Conservation (phyloP, 306 rosid genomes). For the Sicyos edulis region DNA sequence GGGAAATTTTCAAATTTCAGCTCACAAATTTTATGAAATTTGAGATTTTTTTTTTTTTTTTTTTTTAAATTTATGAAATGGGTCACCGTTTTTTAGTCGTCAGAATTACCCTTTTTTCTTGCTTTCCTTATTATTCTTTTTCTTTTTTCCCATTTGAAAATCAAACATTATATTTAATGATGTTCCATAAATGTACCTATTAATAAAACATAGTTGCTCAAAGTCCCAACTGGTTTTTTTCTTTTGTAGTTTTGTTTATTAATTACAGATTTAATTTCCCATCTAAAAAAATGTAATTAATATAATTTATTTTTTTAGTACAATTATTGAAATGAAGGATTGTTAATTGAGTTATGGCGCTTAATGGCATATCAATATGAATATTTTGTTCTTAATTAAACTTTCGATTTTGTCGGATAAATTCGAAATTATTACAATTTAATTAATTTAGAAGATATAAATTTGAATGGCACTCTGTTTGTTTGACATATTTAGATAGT, state of each 20-base stretch:
- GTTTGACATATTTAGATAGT: too few relatives aligned
- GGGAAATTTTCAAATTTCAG: neutral
- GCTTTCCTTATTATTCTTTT: neutral
- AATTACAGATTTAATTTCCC: too few relatives aligned
- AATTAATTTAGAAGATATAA: too few relatives aligned
- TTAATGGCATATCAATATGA: too few relatives aligned
- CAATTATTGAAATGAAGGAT: too few relatives aligned
- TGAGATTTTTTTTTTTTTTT: neutral
- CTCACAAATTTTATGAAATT: neutral
- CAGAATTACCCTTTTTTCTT: neutral
- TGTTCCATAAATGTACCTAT: neutral
- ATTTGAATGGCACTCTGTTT: too few relatives aligned
- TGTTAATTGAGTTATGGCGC: too few relatives aligned
- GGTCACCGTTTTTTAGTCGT: conserved; percentile 1
- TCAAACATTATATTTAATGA: neutral
- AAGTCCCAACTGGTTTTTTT: neutral
- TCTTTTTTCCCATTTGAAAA: neutral
- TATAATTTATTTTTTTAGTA: too few relatives aligned
- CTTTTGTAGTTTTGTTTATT: neutral
- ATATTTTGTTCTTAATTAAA: too few relatives aligned
- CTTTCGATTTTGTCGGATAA: too few relatives aligned
- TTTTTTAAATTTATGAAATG: neutral
- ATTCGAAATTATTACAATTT: too few relatives aligned
- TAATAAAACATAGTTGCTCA: neutral
- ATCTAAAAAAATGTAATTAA: too few relatives aligned